Percentiles rank a stretch among this genome's conserved stretches.
Evolutionary conservation across 2,329 filamentous ascomycete genomes (phyloP).

Genomic region (Bipolaris sorokiniana): DNA sequence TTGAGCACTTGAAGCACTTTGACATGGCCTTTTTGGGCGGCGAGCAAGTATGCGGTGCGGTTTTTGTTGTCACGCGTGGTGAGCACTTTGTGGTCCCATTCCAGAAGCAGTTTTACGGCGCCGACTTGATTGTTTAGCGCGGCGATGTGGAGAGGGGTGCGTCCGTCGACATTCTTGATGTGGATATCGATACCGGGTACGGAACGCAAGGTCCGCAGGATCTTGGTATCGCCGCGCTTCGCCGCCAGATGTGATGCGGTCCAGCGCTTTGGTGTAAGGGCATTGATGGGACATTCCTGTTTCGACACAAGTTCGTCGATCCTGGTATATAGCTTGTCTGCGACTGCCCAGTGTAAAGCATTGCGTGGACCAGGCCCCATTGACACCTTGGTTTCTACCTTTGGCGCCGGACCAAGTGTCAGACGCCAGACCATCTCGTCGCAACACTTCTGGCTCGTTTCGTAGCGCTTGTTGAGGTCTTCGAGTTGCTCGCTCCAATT

Average conservation of each 20-base stretch:
- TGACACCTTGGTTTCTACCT: background rate
- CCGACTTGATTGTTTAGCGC: slow-evolving; percentile 14
- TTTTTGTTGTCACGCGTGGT: slow-evolving; percentile 13
- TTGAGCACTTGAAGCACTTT: slow-evolving; percentile 21
- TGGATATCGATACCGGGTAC: slow-evolving; percentile 18
- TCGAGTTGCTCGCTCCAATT: slow-evolving; percentile 26
- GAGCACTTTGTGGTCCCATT: slow-evolving; percentile 12
- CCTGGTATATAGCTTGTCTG: slow-evolving; percentile 17
- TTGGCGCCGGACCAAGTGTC: background rate
- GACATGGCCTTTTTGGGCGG: slow-evolving; percentile 19
- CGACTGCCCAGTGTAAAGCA: slow-evolving; percentile 27
- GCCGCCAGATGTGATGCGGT: slow-evolving; percentile 27
- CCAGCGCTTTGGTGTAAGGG: slow-evolving; percentile 23
- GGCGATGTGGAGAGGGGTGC: slow-evolving; percentile 24
- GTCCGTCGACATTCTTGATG: slow-evolving; percentile 23
- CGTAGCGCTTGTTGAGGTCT: slow-evolving; percentile 15
- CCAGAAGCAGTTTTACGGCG: slow-evolving; percentile 17
- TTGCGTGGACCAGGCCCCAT: slow-evolving; percentile 26
- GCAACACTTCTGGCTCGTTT: slow-evolving; percentile 10
- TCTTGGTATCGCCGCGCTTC: slow-evolving; percentile 19
- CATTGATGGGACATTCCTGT: slow-evolving; percentile 29
- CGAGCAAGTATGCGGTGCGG: slow-evolving; percentile 19
- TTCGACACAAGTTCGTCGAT: slow-evolving; percentile 15
- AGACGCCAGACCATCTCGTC: slow-evolving; percentile 16
- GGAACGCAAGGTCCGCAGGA: slow-evolving; percentile 22